Evolutionary conservation across 2,329 filamentous ascomycete species (phyloP).

Genomic region (Epichloe baconii): DNA sequence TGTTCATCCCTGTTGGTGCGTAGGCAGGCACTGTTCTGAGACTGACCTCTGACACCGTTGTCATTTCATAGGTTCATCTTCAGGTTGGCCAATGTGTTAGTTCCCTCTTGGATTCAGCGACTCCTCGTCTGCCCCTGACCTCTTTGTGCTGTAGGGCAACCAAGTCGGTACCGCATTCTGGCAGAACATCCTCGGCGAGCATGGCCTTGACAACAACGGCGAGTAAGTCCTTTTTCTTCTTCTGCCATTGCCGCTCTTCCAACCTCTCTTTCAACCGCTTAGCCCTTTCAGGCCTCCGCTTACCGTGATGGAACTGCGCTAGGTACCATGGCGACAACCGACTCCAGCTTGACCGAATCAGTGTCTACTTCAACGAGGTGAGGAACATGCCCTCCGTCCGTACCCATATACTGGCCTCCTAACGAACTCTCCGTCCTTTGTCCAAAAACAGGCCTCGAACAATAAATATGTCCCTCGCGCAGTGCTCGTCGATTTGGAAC

Average conservation of each 20-base stretch:
- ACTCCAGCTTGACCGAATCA: slow-evolving; percentile 99
- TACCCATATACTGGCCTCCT: neutral
- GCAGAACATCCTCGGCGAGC: slow-evolving; percentile 78
- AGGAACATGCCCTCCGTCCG: slow-evolving; percentile 8
- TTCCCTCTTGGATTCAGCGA: slow-evolving; percentile 10
- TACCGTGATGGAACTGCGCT: neutral
- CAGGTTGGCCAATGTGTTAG: slow-evolving; percentile 98
- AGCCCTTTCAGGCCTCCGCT: neutral
- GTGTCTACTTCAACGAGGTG: slow-evolving; percentile 89
- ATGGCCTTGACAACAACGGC: slow-evolving; percentile 92
- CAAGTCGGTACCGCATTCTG: slow-evolving; percentile 99
- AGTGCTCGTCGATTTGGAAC: slow-evolving; percentile 97
- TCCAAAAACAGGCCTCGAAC: slow-evolving; percentile 57
- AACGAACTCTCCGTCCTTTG: neutral
- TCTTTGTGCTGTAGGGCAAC: slow-evolving; percentile 62
- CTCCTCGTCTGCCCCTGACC: neutral
- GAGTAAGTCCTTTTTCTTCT: slow-evolving; percentile 26
- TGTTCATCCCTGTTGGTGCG: neutral
- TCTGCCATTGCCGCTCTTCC: neutral
- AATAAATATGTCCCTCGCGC: slow-evolving; percentile 99
- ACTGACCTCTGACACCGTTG: slow-evolving; percentile 35
- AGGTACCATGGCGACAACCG: slow-evolving; percentile 92
- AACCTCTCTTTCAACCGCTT: neutral
- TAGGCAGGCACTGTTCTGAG: neutral
- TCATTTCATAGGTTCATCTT: slow-evolving; percentile 72